Percentiles rank a stretch among this genome's conserved stretches.
Evolutionary conservation across 2,329 filamentous ascomycete genomes (phyloP).

Genomic region (Paecilomyces sp.): DNA sequence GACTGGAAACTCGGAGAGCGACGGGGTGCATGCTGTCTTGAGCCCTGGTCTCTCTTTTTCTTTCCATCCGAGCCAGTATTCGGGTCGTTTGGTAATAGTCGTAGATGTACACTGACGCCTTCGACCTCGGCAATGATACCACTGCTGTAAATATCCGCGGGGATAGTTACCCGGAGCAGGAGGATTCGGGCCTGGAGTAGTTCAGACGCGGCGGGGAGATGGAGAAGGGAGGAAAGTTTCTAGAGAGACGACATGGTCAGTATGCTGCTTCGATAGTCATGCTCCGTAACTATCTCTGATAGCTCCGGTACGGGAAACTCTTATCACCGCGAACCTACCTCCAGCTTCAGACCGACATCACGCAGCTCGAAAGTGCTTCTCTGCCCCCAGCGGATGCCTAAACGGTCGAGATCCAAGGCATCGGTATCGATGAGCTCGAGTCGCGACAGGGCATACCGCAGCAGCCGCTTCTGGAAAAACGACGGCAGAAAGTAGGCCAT

Average conservation of each 20-base stretch:
- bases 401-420: slow-evolving; percentile 73
- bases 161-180: slow-evolving; percentile 71
- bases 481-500: slow-evolving; percentile 74
- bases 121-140: slow-evolving; percentile 76
- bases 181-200: slow-evolving; percentile 69
- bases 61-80: slow-evolving; percentile 3
- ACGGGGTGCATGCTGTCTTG: slow-evolving; percentile 7
- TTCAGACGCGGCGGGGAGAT: slow-evolving; percentile 64
- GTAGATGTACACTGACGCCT: slow-evolving; percentile 66
- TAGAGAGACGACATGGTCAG: slow-evolving; percentile 28
- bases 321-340: slow-evolving; percentile 46
- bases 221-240: slow-evolving; percentile 71
- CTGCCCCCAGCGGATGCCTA: slow-evolving; percentile 77
- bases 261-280: not conserved
- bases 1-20: not conserved
- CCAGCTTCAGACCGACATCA: slow-evolving; percentile 73
- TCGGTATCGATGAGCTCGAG: slow-evolving; percentile 85
- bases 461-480: slow-evolving; percentile 76
- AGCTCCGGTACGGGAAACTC: not conserved
- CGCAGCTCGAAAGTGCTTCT: slow-evolving; percentile 77
- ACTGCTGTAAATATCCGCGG: slow-evolving; percentile 79
- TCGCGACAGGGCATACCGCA: slow-evolving; percentile 76
- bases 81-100: slow-evolving; percentile 41
- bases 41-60: not conserved
- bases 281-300: not conserved